These are phyloP conservation scores for Ophiosphaerella herpotricha DNA, from an alignment of 2,329 filamentous ascomycete genomes.

Conservation along the genomic window DNA sequence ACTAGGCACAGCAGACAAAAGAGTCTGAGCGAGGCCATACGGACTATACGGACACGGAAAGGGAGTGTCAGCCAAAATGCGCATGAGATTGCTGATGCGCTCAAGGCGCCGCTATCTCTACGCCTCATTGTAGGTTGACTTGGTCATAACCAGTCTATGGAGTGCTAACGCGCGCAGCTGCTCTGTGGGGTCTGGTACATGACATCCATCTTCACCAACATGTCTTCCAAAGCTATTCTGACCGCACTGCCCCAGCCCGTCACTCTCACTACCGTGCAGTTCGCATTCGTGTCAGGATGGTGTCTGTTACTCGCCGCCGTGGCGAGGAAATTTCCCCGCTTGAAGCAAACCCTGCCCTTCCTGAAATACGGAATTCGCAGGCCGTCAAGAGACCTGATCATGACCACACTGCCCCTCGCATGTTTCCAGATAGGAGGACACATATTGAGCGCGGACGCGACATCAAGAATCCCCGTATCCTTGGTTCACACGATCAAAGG, in stretches of 20 bases:
- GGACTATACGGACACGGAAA: conserved; percentile 77
- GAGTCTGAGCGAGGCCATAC: conserved; percentile 87
- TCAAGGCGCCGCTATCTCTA: conserved; percentile 87
- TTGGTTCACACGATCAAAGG: conserved; percentile 99
- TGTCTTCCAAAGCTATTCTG: conserved; percentile 95
- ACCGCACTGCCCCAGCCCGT: conserved; percentile 89
- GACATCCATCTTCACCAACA: conserved; percentile 94
- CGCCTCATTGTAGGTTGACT: conserved; percentile 73
- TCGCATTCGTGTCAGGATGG: conserved; percentile 87
- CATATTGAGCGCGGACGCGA: conserved; percentile 90
- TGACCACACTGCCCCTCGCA: conserved; percentile 86
- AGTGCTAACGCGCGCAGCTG: conserved; percentile 57
- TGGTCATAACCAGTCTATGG: conserved; percentile 26
- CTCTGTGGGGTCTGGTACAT: conserved; percentile 93
- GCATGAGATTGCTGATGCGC: conserved; percentile 87
- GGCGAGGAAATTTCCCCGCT: conserved; percentile 70
- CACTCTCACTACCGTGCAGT: conserved; percentile 90
- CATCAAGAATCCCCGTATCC: conserved; percentile 92
- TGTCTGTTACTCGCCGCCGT: conserved; percentile 81
- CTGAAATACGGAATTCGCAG: conserved; percentile 81
- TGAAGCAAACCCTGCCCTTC: conserved; percentile 75
- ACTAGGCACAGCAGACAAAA: conserved; percentile 72
- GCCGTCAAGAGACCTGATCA: conserved; percentile 80
- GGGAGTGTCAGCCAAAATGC: conserved; percentile 91
- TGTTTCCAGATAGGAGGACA: conserved; percentile 93